phyloP scores from a whole-genome alignment of 2,329 filamentous ascomycete genomes.

The Alternaria conjuncta region DNA sequence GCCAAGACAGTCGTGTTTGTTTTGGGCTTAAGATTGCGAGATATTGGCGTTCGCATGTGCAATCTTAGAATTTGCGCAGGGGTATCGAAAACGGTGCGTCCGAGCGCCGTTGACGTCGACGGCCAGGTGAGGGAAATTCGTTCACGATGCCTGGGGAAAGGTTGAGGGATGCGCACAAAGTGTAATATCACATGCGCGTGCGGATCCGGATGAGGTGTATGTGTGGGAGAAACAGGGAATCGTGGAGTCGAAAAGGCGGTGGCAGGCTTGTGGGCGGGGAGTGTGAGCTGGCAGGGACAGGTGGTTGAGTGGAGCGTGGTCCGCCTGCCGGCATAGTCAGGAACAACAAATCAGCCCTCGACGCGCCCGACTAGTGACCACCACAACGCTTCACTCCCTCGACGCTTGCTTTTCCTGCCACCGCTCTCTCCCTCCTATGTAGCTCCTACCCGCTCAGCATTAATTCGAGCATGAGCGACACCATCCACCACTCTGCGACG shows the following conservation, averaged over 20 bases:
- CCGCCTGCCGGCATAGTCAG: slow-evolving; percentile 10
- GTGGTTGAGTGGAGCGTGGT: slow-evolving; percentile 10
- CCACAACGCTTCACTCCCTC: neutral
- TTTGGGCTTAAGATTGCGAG: slow-evolving; percentile 35
- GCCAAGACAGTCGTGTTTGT: slow-evolving; percentile 29
- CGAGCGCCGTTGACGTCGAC: slow-evolving; percentile 26
- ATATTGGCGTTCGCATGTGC: slow-evolving; percentile 9
- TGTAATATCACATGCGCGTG: neutral
- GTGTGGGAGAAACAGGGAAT: slow-evolving; percentile 8
- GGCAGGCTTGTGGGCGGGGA: slow-evolving; percentile 24
- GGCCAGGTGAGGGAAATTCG: neutral
- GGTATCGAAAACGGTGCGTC: slow-evolving; percentile 9
- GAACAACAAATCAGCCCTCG: slow-evolving; percentile 14
- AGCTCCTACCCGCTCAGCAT: neutral
- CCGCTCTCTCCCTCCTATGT: slow-evolving; percentile 18
- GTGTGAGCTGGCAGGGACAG: slow-evolving; percentile 17
- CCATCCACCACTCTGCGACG: slow-evolving; percentile 4
- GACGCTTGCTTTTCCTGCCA: slow-evolving; percentile 1
- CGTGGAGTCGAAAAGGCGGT: slow-evolving; percentile 3
- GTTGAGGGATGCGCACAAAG: neutral
- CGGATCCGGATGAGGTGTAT: neutral
- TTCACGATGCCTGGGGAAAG: neutral
- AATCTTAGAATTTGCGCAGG: slow-evolving; percentile 30
- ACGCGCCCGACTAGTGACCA: slow-evolving; percentile 7
- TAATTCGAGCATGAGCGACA: slow-evolving; percentile 29